phyloP scores from a whole-genome alignment of 2,329 filamentous ascomycete species.

The Phialemoniopsis sp. region DNA sequence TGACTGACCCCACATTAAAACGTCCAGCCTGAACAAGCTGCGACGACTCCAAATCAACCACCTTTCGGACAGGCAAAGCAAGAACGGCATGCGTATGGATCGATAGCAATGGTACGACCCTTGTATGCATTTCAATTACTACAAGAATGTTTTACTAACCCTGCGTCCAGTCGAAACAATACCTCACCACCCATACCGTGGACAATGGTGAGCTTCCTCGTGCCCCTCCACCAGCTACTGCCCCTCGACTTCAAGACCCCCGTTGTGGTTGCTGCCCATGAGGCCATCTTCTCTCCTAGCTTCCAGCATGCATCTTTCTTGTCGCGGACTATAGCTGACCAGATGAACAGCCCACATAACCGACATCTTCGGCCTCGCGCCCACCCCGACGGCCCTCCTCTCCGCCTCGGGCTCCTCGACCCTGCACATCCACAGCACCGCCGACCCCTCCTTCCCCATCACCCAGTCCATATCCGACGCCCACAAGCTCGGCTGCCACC shows the following conservation, averaged over 20 bases:
- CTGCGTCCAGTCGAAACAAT: conserved; percentile 85
- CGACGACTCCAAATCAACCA: conserved; percentile 9
- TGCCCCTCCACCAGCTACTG: conserved; percentile 27
- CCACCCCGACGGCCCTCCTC: conserved; percentile 69
- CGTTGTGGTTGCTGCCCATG: too few relatives aligned
- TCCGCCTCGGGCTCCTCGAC: conserved; percentile 82
- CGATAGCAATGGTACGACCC: conserved; percentile 31
- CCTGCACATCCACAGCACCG: conserved; percentile 75
- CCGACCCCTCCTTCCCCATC: conserved; percentile 67
- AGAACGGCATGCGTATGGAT: conserved; percentile 22
- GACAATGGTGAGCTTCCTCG: conserved; percentile 62
- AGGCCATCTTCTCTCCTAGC: too few relatives aligned
- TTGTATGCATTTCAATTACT: too few relatives aligned
- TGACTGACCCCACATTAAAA: conserved; percentile 11
- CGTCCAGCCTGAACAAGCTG: conserved; percentile 9
- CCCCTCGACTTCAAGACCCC: too few relatives aligned
- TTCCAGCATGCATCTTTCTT: too few relatives aligned
- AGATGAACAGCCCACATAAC: conserved; percentile 80
- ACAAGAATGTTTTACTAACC: conserved; percentile 7
- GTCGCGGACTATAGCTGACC: too few relatives aligned
- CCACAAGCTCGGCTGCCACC: conserved; percentile 88
- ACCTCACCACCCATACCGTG: conserved; percentile 86
- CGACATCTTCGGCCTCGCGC: conserved; percentile 80
- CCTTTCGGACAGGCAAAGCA: conserved; percentile 1
- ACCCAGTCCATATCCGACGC: conserved; percentile 74